Conservation (phyloP, 1,284 basidiomycete species). For the Cystobasidium slooffiae region DNA sequence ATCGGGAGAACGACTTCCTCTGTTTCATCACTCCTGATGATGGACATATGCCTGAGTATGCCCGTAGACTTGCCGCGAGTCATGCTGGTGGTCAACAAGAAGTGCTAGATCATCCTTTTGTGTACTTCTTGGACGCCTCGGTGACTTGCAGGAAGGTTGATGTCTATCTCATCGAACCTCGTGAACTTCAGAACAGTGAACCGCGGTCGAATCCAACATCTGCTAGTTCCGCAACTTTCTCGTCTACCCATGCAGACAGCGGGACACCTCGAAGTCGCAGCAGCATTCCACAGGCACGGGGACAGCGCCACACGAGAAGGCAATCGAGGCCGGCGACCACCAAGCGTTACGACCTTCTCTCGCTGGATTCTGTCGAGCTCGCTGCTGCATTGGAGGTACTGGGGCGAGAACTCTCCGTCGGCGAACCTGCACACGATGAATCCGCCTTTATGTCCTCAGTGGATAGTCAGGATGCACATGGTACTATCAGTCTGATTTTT, state of each 20-base stretch:
- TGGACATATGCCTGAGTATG: conserved; percentile 18
- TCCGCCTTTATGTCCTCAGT: conserved; percentile 5
- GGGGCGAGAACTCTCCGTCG: conserved; percentile 1
- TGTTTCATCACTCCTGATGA: conserved; percentile 31
- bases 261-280: background rate
- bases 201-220: conserved; percentile 14
- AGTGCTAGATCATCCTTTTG: conserved; percentile 24
- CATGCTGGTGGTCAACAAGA: background rate
- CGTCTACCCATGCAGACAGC: background rate
- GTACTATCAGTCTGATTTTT: conserved; percentile 3
- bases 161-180: conserved; percentile 23
- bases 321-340: background rate
- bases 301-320: background rate
- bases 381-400: background rate
- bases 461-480: conserved; percentile 5
- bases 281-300: background rate
- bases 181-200: background rate
- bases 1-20: conserved; percentile 18
- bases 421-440: background rate
- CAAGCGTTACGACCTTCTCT: conserved; percentile 10
- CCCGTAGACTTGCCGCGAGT: conserved; percentile 8
- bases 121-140: conserved; percentile 15
- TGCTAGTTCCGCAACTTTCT: background rate
- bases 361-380: background rate
- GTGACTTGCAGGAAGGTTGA: conserved; percentile 13